Conservation (phyloP, 345 rosid genomes). For the Acer campestre region DNA sequence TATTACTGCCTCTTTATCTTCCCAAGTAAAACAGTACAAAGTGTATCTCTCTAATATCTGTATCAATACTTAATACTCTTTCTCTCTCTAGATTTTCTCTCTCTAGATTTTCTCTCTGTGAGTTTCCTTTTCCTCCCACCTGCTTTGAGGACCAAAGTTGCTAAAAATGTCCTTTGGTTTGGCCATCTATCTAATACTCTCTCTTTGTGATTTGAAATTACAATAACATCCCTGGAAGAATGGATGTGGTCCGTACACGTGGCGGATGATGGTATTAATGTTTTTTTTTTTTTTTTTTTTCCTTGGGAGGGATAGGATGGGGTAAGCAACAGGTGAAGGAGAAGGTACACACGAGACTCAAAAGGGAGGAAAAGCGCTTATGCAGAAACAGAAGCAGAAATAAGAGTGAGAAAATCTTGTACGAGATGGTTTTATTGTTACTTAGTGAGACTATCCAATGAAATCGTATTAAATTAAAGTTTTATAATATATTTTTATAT, state of each 20-base stretch:
- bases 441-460: no score
- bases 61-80: background rate
- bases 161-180: constrained; percentile 25
- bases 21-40: constrained; percentile 7
- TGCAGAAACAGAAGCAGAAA: background rate
- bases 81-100: background rate
- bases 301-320: background rate
- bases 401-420: no score
- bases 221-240: background rate
- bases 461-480: no score
- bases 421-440: no score
- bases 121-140: constrained; percentile 4
- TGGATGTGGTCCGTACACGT: constrained; percentile 38
- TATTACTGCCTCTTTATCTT: background rate
- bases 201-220: background rate
- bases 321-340: background rate
- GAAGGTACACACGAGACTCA: background rate
- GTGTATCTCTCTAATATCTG: background rate
- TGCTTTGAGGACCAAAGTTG: constrained; percentile 21
- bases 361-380: background rate
- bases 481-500: no score
- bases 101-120: background rate
- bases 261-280: background rate
- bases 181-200: background rate
- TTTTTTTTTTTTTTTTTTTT: background rate